Conservation (phyloP, 2,329 filamentous ascomycete species). For the Aspergillus tanneri region DNA sequence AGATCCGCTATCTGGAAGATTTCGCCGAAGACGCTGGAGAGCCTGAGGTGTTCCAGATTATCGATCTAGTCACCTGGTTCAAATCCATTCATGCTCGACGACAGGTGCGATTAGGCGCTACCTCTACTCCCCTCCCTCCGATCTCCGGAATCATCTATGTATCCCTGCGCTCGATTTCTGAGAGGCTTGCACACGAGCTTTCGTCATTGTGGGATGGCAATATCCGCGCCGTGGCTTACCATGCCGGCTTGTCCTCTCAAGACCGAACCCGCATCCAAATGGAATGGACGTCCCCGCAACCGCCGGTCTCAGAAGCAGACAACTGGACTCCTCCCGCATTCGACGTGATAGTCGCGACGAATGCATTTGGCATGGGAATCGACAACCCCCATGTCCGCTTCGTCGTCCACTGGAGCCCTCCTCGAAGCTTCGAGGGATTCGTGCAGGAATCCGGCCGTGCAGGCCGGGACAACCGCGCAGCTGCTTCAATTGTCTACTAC, state of each 20-base stretch:
- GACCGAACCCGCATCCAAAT: slow-evolving; percentile 60
- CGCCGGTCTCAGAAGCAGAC: slow-evolving; percentile 2
- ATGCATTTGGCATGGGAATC: slow-evolving; percentile 96
- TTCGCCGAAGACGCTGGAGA: slow-evolving; percentile 28
- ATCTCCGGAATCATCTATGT: slow-evolving; percentile 52
- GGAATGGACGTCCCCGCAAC: slow-evolving; percentile 38
- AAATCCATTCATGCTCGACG: slow-evolving; percentile 69
- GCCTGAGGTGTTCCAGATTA: slow-evolving; percentile 62
- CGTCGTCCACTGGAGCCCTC: slow-evolving; percentile 89
- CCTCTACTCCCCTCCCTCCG: slow-evolving; percentile 29
- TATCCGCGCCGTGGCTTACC: slow-evolving; percentile 48
- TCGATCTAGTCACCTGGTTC: slow-evolving; percentile 78
- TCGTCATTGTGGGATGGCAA: slow-evolving; percentile 27
- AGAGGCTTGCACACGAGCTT: slow-evolving; percentile 41
- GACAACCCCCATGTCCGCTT: slow-evolving; percentile 94
- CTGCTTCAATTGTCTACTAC: slow-evolving; percentile 87
- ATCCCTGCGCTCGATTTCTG: slow-evolving; percentile 41
- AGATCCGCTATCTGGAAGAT: slow-evolving; percentile 65
- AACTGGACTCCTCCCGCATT: slow-evolving; percentile 58
- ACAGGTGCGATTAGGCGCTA: slow-evolving; percentile 48
- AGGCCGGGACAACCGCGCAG: slow-evolving; percentile 83
- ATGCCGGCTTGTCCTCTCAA: slow-evolving; percentile 67
- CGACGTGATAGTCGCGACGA: slow-evolving; percentile 91
- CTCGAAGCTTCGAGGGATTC: slow-evolving; percentile 92
- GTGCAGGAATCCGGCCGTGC: slow-evolving; percentile 94